These are phyloP conservation scores for Pythium sp. DNA, from an alignment of 352 stramenopile species.

Conservation along the genomic window DNA sequence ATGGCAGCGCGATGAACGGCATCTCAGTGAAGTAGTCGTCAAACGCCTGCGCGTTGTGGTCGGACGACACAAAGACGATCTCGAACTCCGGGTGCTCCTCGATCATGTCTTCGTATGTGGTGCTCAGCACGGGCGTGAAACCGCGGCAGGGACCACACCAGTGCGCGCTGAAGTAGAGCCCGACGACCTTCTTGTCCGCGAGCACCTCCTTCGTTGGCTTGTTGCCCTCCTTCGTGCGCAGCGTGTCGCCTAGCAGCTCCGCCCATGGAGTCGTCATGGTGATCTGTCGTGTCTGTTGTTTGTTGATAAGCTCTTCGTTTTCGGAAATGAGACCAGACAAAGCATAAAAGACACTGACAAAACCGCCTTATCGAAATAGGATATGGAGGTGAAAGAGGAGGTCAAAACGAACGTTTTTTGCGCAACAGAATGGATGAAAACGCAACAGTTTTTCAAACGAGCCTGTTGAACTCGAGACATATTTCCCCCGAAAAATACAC, in stretches of 20 bases:
- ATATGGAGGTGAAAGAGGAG: too few species aligned
- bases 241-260: constrained; percentile 63
- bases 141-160: constrained; percentile 93
- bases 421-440: too few species aligned
- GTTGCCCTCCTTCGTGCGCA: constrained; percentile 71
- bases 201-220: constrained; percentile 70
- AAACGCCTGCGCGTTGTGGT: constrained; percentile 73
- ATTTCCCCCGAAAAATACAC: too few species aligned
- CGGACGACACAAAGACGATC: constrained; percentile 88
- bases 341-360: too few species aligned
- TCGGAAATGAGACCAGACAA: neutral
- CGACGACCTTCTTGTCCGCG: constrained; percentile 78
- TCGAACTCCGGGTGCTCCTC: constrained; percentile 88
- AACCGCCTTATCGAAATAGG: too few species aligned
- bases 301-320: neutral
- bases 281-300: constrained; percentile 28
- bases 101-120: constrained; percentile 89
- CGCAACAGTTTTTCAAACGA: too few species aligned
- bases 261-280: constrained; percentile 51
- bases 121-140: constrained; percentile 93
- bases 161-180: constrained; percentile 96
- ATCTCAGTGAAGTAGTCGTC: constrained; percentile 91
- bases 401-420: too few species aligned
- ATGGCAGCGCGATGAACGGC: constrained; percentile 94
- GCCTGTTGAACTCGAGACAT: too few species aligned